Conservation (phyloP, 441 rosid species). For the Geranium incanum region DNA sequence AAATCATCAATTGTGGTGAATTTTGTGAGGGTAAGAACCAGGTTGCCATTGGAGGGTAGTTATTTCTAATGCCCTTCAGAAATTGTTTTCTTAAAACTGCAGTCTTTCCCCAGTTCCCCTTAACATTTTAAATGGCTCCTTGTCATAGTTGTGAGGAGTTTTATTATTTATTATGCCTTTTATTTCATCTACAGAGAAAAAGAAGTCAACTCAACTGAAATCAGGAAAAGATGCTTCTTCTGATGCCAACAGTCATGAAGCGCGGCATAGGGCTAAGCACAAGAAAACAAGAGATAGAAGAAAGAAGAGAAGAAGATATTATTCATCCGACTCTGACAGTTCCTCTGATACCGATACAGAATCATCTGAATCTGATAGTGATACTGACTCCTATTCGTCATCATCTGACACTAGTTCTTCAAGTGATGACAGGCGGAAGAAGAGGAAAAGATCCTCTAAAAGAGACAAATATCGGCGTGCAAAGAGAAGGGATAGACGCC, state of each 20-base stretch:
- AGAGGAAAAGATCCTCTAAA: constrained; percentile 60
- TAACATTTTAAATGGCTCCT: not conserved
- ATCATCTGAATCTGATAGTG: constrained; percentile 45
- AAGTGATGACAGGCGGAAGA: constrained; percentile 70
- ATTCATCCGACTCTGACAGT: constrained; percentile 66
- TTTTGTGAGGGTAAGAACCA: constrained; percentile 43
- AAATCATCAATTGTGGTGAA: constrained; percentile 83
- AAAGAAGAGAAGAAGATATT: constrained; percentile 65
- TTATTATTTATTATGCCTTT: not conserved
- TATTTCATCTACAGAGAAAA: constrained; percentile 36
- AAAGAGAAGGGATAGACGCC: constrained; percentile 64
- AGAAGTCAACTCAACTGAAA: constrained; percentile 41
- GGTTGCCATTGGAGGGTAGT: not conserved
- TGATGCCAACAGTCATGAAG: constrained; percentile 35
- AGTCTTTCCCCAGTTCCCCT: not conserved
- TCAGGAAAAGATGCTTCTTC: constrained; percentile 14
- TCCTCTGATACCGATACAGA: constrained; percentile 53
- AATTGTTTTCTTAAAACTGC: not conserved
- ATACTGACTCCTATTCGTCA: constrained; percentile 46
- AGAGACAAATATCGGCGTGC: constrained; percentile 62
- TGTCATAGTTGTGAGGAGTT: not conserved
- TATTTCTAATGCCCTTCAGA: too few relatives aligned
- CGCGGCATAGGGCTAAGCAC: constrained; percentile 45
- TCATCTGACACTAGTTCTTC: constrained; percentile 78
- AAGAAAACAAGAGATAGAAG: constrained; percentile 65